Evolutionary conservation across 192 early-diverging fungal genomes (phyloP), one percentile per base, ranked within the genome.

Genomic region (Podila minutissima): DNA sequence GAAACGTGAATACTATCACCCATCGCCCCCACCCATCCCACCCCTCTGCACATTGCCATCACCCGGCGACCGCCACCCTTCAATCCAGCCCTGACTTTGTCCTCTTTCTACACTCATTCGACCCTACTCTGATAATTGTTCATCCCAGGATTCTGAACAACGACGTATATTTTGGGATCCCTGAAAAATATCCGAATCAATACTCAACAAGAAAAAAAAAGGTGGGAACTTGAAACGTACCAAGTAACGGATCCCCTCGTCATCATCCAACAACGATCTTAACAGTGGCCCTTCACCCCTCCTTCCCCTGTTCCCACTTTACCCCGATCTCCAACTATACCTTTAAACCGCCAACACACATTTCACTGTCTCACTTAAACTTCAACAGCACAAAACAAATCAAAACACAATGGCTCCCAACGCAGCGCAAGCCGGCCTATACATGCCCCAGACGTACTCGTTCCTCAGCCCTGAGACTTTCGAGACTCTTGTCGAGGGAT

Each of bases 401-500:
- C 67, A 15, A 15, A 32, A 62, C 1, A 31, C 58, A 22, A 70
- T 66, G 8, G 51, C 65, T 11, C 69, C 75, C 9, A 63, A 59
- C 24, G 41, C 68, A 29, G 68, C 31, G 57, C 49, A 76, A 51
- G 53, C 55, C 38, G 59, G 76, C 19, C 66, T 81, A 22, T 81
- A 72, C 60, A 60, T 81, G 28, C 76, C 76, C 32, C 76, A 81
- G 28, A 73, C 71, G 9, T 81, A 81, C 35, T 81, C 71, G 1
- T 73, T 81, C 38, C 46, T 81, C 6, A 73, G 71, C n/a, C 77
- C 71, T n/a, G 77, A 81, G 48, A 81, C 71, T 1, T 81, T 81
- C 29, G 77, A 81, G 66, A 81, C 77, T 3, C 35, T 81, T 19
- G 77, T 81, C 10, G 77, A 81, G n/a, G 77, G 77, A 3, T 81